A percentile compares a stretch with the other conserved stretches of the same genome.
Evolutionary conservation across 2,329 filamentous ascomycete genomes (phyloP).

Genomic region (Diaporthe longicolla): DNA sequence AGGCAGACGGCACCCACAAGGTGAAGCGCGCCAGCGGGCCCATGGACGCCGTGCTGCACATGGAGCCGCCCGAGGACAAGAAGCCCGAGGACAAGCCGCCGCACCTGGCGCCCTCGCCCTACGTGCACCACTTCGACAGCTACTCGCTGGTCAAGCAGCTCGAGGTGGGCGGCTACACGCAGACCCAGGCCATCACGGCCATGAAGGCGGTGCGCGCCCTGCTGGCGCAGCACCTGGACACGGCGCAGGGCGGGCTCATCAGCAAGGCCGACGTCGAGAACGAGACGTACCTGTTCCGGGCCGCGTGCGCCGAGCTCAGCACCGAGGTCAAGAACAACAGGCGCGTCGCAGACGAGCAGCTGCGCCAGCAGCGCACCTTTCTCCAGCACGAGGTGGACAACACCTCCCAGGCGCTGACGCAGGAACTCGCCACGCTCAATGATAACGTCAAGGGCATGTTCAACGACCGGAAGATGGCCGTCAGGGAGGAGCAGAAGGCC

Average conservation of each 20-base stretch:
- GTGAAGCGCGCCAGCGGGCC: constrained; percentile 60
- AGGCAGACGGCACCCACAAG: constrained; percentile 43
- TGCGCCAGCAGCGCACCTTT: constrained; percentile 85
- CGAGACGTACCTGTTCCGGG: constrained; percentile 92
- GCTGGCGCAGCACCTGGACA: constrained; percentile 82
- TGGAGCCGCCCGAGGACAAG: constrained; percentile 58
- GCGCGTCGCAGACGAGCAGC: constrained; percentile 82
- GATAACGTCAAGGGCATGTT: constrained; percentile 97
- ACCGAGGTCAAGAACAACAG: constrained; percentile 88
- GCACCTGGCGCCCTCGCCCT: constrained; percentile 80
- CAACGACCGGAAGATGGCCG: constrained; percentile 94
- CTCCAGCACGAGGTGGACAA: constrained; percentile 98
- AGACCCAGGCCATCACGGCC: constrained; percentile 81
- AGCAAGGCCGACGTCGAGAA: constrained; percentile 96
- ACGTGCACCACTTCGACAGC: constrained; percentile 97
- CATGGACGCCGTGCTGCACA: constrained; percentile 65
- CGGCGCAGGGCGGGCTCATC: constrained; percentile 84
- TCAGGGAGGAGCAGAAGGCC: constrained; percentile 87
- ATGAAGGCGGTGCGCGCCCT: constrained; percentile 93
- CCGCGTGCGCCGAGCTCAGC: constrained; percentile 91
- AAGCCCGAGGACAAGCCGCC: constrained; percentile 65
- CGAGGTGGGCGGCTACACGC: constrained; percentile 77
- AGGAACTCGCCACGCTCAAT: constrained; percentile 85
- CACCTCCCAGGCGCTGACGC: constrained; percentile 84
- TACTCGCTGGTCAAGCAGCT: constrained; percentile 90